A percentile compares a stretch with the other conserved stretches of the same genome.
These are phyloP conservation scores for Candida xiaguanensis DNA, from an alignment of 805 yeast species.

Conservation along the genomic window DNA sequence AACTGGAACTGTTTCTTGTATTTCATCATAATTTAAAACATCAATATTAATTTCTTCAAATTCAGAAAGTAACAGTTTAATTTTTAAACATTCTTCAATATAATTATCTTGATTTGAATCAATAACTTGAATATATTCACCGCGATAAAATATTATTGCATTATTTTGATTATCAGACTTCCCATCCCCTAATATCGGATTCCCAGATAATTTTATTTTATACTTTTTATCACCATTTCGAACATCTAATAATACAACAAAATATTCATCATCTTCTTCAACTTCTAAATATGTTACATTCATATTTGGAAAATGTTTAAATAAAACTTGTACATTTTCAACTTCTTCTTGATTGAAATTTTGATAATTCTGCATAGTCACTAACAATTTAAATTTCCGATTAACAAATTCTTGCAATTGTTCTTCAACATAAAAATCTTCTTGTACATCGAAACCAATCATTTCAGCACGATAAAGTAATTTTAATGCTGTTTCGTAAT, in stretches of 20 bases:
- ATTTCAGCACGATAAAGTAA: constrained; percentile 66
- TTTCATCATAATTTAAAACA: constrained; percentile 54
- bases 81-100: constrained; percentile 88
- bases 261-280: constrained; percentile 39
- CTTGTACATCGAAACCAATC: constrained; percentile 37
- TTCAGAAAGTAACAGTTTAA: constrained; percentile 82
- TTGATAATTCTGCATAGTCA: constrained; percentile 84
- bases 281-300: constrained; percentile 53
- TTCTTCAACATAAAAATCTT: constrained; percentile 13
- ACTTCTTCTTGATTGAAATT: constrained; percentile 55
- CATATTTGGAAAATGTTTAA: constrained; percentile 70
- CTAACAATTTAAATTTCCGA: constrained; percentile 74
- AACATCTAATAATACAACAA: constrained; percentile 54
- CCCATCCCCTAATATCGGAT: constrained; percentile 95
- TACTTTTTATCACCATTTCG: constrained; percentile 32
- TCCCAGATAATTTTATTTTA: constrained; percentile 79
- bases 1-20: constrained; percentile 36
- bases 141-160: constrained; percentile 80
- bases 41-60: constrained; percentile 72
- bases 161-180: constrained; percentile 94
- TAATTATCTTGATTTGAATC: constrained; percentile 98
- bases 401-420: constrained; percentile 47
- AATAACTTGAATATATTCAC: constrained; percentile 90
- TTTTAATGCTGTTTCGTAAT: constrained; percentile 70
- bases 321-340: constrained; percentile 64